A percentile compares a stretch with the other conserved stretches of the same genome.
These are phyloP conservation scores for Isoetes taiwanensis DNA, from an alignment of 75 land plant genomes.

Conservation along the genomic window DNA sequence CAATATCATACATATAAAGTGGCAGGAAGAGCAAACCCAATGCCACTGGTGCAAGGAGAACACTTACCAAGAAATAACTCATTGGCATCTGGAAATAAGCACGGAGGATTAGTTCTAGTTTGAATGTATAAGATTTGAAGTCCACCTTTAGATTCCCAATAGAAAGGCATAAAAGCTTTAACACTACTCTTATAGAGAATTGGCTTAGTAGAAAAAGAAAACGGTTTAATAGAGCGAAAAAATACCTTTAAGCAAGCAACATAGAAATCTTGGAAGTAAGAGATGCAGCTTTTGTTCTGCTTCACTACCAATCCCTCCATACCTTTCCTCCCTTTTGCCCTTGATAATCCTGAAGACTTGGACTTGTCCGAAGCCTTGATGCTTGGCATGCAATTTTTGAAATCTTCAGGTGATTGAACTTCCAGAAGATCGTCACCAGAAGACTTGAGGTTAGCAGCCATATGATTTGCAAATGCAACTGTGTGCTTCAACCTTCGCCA, in stretches of 20 bases:
- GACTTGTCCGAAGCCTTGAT: no score
- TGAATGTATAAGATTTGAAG: no score
- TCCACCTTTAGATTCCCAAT: neutral
- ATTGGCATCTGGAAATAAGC: conserved; percentile 1
- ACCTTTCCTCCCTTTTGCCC: conserved; percentile 4
- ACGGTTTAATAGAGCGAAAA: no score
- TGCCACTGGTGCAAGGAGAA: neutral
- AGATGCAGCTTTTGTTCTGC: neutral
- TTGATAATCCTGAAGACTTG: no score
- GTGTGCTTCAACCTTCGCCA: conserved; percentile 1
- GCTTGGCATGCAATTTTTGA: no score
- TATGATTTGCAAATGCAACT: conserved; percentile 7
- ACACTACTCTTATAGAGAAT: no score
- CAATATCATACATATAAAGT: neutral
- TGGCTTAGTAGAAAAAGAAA: no score
- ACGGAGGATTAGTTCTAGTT: neutral
- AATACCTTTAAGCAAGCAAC: neutral
- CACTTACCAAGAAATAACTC: neutral
- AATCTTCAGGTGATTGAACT: conserved; percentile 11
- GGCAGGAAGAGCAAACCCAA: neutral
- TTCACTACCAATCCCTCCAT: conserved; percentile 1
- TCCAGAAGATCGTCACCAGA: conserved; percentile 27
- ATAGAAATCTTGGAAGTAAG: conserved; percentile 7
- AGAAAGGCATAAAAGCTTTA: neutral
- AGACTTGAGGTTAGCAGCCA: no score